Percentiles rank a stretch among this genome's conserved stretches.
These are phyloP conservation scores for Boletus pseudo-olivaceus DNA, from an alignment of 768 basidiomycete genomes.

Conservation along the genomic window DNA sequence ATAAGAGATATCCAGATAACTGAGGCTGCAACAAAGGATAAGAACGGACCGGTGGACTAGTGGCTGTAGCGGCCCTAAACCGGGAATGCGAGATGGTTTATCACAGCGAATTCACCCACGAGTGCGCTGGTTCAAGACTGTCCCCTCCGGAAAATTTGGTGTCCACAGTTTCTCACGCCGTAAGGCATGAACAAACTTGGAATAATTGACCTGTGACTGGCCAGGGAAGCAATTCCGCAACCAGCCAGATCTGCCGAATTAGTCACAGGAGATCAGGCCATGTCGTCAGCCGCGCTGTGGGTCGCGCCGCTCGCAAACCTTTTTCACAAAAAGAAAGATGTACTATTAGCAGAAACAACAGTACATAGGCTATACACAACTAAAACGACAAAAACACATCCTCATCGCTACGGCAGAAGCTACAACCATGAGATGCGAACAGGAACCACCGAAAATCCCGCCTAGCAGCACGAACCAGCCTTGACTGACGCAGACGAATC, in stretches of 20 bases:
- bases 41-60: conserved; percentile 46
- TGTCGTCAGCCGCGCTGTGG: conserved; percentile 81
- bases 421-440: conserved; percentile 2
- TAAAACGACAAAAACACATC: conserved; percentile 11
- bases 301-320: conserved; percentile 78
- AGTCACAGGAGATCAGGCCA: conserved; percentile 89
- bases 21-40: neutral
- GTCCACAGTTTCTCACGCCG: conserved; percentile 60
- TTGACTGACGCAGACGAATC: conserved; percentile 53
- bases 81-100: conserved; percentile 73
- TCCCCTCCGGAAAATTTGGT: conserved; percentile 96
- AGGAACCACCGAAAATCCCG: neutral
- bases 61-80: conserved; percentile 79
- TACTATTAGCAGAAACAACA: conserved; percentile 27
- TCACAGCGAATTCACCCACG: conserved; percentile 54
- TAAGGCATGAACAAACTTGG: conserved; percentile 66
- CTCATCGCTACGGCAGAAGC: neutral
- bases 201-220: conserved; percentile 82
- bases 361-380: conserved; percentile 27
- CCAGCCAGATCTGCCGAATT: conserved; percentile 84
- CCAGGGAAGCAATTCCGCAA: conserved; percentile 95
- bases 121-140: conserved; percentile 93
- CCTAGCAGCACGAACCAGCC: conserved; percentile 63
- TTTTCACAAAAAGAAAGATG: conserved; percentile 24
- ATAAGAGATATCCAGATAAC: neutral